Conservation (phyloP, 306 rosid species). For the Adenanthera pavonina region DNA sequence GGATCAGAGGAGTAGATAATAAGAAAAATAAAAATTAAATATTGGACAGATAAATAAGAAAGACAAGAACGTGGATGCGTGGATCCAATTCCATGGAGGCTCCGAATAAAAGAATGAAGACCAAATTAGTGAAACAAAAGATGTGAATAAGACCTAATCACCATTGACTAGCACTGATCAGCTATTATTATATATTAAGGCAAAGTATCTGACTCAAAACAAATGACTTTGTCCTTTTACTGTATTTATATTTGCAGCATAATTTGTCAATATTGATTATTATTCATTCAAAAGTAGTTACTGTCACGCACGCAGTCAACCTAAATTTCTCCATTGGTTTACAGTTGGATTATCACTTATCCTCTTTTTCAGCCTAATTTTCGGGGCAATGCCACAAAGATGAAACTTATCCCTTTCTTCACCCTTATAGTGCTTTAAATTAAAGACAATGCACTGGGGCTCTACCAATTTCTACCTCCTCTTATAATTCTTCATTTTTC, state of each 20-base stretch:
- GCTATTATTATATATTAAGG: background rate
- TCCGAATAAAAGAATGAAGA: background rate
- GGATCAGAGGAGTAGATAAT: too few relatives aligned
- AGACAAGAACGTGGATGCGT: slow-evolving; percentile 34
- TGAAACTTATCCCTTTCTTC: background rate
- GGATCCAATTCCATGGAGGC: slow-evolving; percentile 5
- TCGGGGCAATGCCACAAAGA: background rate
- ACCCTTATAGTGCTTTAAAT: too few relatives aligned
- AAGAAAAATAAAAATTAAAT: background rate
- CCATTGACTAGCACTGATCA: background rate
- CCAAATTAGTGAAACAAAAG: background rate
- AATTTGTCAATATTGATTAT: background rate
- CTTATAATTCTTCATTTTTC: too few relatives aligned
- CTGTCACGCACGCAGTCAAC: background rate
- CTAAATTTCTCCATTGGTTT: background rate
- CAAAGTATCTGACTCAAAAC: background rate
- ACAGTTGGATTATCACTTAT: slow-evolving; percentile 15
- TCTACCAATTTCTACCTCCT: too few relatives aligned
- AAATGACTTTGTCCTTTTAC: background rate
- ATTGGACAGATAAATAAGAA: slow-evolving; percentile 1
- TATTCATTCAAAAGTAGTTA: background rate
- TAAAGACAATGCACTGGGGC: too few relatives aligned
- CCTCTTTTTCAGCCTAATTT: slow-evolving; percentile 21
- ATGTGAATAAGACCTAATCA: background rate
- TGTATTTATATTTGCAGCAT: background rate